These are phyloP conservation scores for Globisporangium carolinianum DNA, from an alignment of 352 stramenopile genomes.

Conservation along the genomic window DNA sequence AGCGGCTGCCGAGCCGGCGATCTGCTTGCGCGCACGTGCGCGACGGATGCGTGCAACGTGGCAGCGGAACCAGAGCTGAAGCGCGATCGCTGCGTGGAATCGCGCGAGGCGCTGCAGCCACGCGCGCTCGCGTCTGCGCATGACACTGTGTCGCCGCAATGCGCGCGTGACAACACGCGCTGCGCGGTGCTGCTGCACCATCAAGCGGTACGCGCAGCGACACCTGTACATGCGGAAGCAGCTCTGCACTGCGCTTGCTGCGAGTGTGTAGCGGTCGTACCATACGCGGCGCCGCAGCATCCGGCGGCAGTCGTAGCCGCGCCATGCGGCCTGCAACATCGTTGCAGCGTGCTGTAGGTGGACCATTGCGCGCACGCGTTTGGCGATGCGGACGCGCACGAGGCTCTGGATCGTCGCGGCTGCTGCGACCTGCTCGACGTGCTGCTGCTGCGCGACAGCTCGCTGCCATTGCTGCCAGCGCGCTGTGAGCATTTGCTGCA, in stretches of 20 bases:
- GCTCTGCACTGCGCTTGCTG: slow-evolving; percentile 27
- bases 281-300: slow-evolving; percentile 28
- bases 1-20: slow-evolving; percentile 12
- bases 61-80: slow-evolving; percentile 48
- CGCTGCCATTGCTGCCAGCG: slow-evolving; percentile 31
- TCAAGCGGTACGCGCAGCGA: slow-evolving; percentile 22
- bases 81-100: slow-evolving; percentile 45
- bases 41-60: slow-evolving; percentile 19
- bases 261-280: slow-evolving; percentile 27
- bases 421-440: slow-evolving; percentile 38
- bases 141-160: slow-evolving; percentile 30
- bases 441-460: slow-evolving; percentile 14
- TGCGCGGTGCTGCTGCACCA: slow-evolving; percentile 23
- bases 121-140: slow-evolving; percentile 23
- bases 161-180: slow-evolving; percentile 29
- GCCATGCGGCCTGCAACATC: slow-evolving; percentile 37
- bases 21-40: slow-evolving; percentile 8
- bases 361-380: slow-evolving; percentile 14
- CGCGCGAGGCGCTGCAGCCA: slow-evolving; percentile 36
- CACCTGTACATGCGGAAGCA: slow-evolving; percentile 32
- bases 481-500: slow-evolving; percentile 18
- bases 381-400: slow-evolving; percentile 23
- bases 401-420: slow-evolving; percentile 50
- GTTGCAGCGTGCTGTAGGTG: slow-evolving; percentile 23
- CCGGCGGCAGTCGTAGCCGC: slow-evolving; percentile 39